Evolutionary conservation across 495 filamentous ascomycete genomes (phyloP).

Genomic region (Xylaria venustula): DNA sequence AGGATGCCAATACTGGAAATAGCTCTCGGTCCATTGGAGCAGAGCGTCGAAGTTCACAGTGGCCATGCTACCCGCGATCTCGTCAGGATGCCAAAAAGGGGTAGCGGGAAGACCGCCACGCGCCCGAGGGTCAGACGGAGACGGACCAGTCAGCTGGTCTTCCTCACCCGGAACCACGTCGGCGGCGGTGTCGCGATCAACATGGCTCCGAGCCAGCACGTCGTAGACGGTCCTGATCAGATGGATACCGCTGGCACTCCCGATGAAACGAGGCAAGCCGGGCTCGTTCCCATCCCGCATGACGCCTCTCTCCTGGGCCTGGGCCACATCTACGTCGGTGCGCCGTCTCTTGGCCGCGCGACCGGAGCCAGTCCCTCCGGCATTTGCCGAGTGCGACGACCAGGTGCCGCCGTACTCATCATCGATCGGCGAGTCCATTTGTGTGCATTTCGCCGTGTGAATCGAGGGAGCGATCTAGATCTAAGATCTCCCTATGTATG

Average conservation of each 20-base stretch:
- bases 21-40: constrained; percentile 40
- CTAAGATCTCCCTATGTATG: no score
- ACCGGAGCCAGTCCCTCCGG: background rate
- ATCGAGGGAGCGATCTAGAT: no score
- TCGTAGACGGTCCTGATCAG: constrained; percentile 49
- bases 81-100: background rate
- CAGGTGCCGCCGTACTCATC: background rate
- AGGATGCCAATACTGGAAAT: constrained; percentile 51
- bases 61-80: background rate
- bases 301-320: background rate
- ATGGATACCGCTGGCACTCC: constrained; percentile 52
- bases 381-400: background rate
- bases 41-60: constrained; percentile 20
- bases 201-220: constrained; percentile 42
- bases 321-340: background rate
- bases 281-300: background rate
- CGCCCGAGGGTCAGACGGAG: constrained; percentile 11
- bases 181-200: constrained; percentile 26
- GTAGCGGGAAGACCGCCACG: background rate
- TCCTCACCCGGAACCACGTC: constrained; percentile 48
- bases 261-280: constrained; percentile 30
- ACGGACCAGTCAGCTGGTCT: constrained; percentile 35
- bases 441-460: no score
- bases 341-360: background rate
- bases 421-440: background rate